These are phyloP conservation scores for Cerrena zonata DNA, from an alignment of 1,284 basidiomycete genomes.

Conservation along the genomic window DNA sequence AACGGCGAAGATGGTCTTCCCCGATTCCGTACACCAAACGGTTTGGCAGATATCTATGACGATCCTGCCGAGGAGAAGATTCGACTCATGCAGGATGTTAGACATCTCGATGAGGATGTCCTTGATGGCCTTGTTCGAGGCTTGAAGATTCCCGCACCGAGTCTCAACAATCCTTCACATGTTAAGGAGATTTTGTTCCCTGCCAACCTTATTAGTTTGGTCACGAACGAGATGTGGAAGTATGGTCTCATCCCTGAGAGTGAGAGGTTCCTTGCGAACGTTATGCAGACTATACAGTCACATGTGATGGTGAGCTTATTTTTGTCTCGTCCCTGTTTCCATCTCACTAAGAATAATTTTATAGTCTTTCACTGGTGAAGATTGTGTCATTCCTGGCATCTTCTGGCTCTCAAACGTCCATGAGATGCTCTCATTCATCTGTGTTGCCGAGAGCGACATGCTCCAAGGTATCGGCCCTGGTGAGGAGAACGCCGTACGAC, in stretches of 20 bases:
- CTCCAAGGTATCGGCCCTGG: constrained; percentile 96
- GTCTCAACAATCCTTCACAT: constrained; percentile 83
- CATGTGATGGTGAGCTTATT: constrained; percentile 84
- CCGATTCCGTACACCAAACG: constrained; percentile 64
- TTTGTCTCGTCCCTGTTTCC: constrained; percentile 7
- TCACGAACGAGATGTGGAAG: constrained; percentile 99
- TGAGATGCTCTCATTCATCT: constrained; percentile 98
- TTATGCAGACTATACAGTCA: constrained; percentile 96
- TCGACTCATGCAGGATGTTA: constrained; percentile 85
- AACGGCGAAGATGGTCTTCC: constrained; percentile 70
- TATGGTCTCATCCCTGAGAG: constrained; percentile 95
- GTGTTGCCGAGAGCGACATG: constrained; percentile 97
- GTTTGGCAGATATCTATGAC: constrained; percentile 73
- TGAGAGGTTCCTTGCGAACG: constrained; percentile 95
- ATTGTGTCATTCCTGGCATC: constrained; percentile 92
- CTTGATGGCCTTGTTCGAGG: constrained; percentile 86
- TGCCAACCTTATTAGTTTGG: constrained; percentile 95
- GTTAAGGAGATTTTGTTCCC: constrained; percentile 99
- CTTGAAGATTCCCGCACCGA: constrained; percentile 90
- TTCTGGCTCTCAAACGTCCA: constrained; percentile 99
- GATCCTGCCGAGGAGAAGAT: constrained; percentile 95
- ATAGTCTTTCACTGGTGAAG: constrained; percentile 87
- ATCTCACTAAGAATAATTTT: constrained; percentile 10
- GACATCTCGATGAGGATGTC: constrained; percentile 90
- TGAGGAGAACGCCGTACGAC: constrained; percentile 83